phyloP scores from a whole-genome alignment of 177 flowering plant species.

The Telopea speciosissima region DNA sequence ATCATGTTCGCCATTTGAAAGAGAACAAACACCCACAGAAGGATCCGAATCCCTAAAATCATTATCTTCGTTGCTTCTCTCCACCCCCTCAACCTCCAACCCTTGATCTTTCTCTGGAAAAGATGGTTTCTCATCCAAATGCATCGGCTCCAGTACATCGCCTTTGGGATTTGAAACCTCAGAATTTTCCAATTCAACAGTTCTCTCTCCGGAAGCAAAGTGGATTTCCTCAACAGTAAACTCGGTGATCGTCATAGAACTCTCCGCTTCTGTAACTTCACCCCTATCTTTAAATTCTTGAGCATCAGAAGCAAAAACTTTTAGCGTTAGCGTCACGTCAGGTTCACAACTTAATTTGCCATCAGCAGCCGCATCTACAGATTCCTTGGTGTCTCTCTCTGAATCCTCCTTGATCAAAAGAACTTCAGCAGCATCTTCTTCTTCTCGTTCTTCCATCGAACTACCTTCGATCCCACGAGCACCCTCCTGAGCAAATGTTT shows the following conservation, averaged over 20 bases:
- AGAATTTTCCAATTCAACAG: neutral
- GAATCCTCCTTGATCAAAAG: neutral
- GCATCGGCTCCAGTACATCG: neutral
- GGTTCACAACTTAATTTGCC: neutral
- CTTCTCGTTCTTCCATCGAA: neutral
- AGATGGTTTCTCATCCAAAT: neutral
- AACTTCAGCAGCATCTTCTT: neutral
- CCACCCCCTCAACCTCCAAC: neutral
- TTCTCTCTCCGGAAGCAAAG: neutral
- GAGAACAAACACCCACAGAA: neutral
- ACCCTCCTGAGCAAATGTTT: neutral
- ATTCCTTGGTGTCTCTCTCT: neutral
- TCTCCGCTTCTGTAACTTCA: no score
- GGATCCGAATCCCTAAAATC: neutral
- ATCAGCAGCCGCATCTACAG: slow-evolving; percentile 3
- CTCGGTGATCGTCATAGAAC: neutral
- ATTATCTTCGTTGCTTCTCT: neutral
- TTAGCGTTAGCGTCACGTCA: neutral
- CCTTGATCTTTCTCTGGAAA: neutral
- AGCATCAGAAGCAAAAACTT: neutral
- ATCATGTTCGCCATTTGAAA: neutral
- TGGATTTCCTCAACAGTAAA: neutral
- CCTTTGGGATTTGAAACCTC: neutral
- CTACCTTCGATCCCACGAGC: slow-evolving; percentile 2
- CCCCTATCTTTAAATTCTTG: neutral